A percentile compares a stretch with the other conserved stretches of the same genome.
These are phyloP conservation scores for Ganoderma sinense DNA, from an alignment of 1,284 basidiomycete genomes.

Conservation along the genomic window DNA sequence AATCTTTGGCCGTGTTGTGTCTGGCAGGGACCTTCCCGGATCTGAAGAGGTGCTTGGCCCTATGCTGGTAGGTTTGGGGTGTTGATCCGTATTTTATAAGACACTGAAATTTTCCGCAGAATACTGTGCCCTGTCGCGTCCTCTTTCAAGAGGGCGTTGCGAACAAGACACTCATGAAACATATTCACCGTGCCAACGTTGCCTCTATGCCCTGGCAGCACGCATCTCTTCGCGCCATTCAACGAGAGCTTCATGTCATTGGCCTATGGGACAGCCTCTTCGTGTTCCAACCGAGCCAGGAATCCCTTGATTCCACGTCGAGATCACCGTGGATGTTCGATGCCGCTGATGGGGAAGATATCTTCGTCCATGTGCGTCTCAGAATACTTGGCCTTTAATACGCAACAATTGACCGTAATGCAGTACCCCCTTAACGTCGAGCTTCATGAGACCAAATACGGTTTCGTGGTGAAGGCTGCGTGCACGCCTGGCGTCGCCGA, in stretches of 20 bases:
- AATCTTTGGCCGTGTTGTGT: slow-evolving; percentile 57
- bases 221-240: slow-evolving; percentile 53
- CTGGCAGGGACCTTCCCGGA: slow-evolving; percentile 50
- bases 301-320: slow-evolving; percentile 17
- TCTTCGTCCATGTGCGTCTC: slow-evolving; percentile 48
- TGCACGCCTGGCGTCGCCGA: slow-evolving; percentile 44
- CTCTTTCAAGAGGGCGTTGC: slow-evolving; percentile 36
- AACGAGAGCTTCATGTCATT: slow-evolving; percentile 43
- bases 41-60: slow-evolving; percentile 57
- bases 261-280: slow-evolving; percentile 55
- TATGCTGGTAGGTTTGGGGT: slow-evolving; percentile 48
- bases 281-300: slow-evolving; percentile 49
- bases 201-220: slow-evolving; percentile 55
- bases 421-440: slow-evolving; percentile 59
- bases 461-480: slow-evolving; percentile 47
- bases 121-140: slow-evolving; percentile 55
- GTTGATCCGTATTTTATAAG: slow-evolving; percentile 12
- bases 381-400: not conserved
- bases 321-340: slow-evolving; percentile 47
- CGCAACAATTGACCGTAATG: slow-evolving; percentile 1
- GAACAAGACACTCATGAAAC: slow-evolving; percentile 47
- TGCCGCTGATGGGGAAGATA: slow-evolving; percentile 39
- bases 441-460: slow-evolving; percentile 44
- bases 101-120: slow-evolving; percentile 40
- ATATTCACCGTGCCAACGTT: slow-evolving; percentile 50